Conservation (phyloP, 345 rosid genomes). For the thale cress (Arabidopsis thaliana) region DNA sequence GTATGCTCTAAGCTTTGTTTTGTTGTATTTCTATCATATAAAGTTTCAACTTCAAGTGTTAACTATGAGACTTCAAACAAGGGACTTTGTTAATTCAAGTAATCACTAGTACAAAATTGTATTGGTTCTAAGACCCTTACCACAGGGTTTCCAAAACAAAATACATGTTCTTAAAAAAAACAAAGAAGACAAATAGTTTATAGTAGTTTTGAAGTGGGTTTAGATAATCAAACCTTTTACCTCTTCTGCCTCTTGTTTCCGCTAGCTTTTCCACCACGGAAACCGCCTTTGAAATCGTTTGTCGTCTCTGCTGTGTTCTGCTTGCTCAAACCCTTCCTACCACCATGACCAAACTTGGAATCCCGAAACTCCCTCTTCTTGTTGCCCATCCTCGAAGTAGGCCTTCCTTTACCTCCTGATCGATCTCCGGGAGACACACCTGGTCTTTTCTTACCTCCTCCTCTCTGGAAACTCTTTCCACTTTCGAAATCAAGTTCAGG, state of each 20-base stretch:
- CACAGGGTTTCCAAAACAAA: conserved; percentile 18
- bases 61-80: background rate
- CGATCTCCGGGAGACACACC: conserved; percentile 69
- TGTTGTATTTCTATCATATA: background rate
- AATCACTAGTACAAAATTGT: conserved; percentile 37
- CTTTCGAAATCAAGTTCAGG: conserved; percentile 67
- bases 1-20: background rate
- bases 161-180: conserved; percentile 34
- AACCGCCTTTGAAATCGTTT: conserved; percentile 49
- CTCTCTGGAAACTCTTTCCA: conserved; percentile 61
- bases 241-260: conserved; percentile 71
- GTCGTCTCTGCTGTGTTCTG: conserved; percentile 69
- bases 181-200: conserved; percentile 17
- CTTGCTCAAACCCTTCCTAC: conserved; percentile 64
- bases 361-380: conserved; percentile 52
- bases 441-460: conserved; percentile 65
- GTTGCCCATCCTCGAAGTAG: conserved; percentile 46
- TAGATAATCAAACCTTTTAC: conserved; percentile 37
- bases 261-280: conserved; percentile 33
- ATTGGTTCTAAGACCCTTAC: conserved; percentile 34
- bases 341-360: conserved; percentile 74
- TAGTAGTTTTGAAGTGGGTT: conserved; percentile 13
- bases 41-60: background rate
- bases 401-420: conserved; percentile 65
- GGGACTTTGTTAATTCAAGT: conserved; percentile 24